Base-by-base conservation (phyloP, 1,284 basidiomycete genomes). In the Tilletia horrida region DNA sequence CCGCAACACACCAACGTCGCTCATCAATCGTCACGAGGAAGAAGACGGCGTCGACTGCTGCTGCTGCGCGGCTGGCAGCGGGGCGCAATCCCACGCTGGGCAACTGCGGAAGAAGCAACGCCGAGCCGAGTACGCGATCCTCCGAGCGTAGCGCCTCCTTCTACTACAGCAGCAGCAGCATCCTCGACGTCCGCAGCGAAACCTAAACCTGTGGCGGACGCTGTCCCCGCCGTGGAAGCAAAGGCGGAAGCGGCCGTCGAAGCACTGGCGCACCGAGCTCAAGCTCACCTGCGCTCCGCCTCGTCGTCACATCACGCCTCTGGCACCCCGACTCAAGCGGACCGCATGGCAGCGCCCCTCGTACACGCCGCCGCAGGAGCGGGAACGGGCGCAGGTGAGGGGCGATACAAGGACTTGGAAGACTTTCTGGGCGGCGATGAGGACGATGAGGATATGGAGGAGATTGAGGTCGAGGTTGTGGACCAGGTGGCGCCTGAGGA, bases 341-440 rank as follows among this genome's bases (percentile, higher is more conserved):
- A 42, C 2, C 52, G 66, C 2, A 43, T 52, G 11, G 16, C 61
- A 29, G 71, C 72, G 0, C 72, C 72, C 0, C 69, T 71, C 69
- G 72, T 71, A 14, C 64, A 69, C 6, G 70, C 71, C 13, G 14
- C 69, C 6, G 47, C 64, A 35, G 52, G 52, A 1, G 65, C 70
- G 0, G 44, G 67, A 1, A 40, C 55, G 14, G 63, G 67, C 57
- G 50, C 62, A 3, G 67, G 65, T 25, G 70, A 27, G 65, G 66
- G 27, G 63, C 68, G 67, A 43, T 80, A 79, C 63, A 76, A 76
- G 62, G 76, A 80, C 43, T 64, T 81, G 35, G 77, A 81, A 42
- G 71, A 73, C 13, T 81, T 81, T 50, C 61, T 81, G 52, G 73
- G 79, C 29, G 75, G 72, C 44, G 76, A 76, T n/a, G 73, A 77